phyloP scores from a whole-genome alignment of 257 asterid genomes.

The Solanum phureja region DNA sequence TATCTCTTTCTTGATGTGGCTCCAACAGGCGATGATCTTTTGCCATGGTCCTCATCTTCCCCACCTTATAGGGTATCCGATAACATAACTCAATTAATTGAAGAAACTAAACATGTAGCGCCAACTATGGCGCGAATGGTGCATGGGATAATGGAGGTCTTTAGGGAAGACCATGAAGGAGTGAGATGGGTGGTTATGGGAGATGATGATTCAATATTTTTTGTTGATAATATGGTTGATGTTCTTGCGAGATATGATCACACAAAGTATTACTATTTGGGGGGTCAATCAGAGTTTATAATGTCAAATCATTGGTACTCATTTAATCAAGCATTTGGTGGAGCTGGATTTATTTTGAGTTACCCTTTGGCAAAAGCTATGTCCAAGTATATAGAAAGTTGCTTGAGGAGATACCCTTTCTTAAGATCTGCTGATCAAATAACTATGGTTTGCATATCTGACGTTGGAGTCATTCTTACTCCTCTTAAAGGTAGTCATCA shows the following conservation, averaged over 20 bases:
- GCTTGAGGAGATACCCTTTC: conserved; percentile 32
- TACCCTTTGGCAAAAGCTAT: conserved; percentile 48
- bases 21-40: conserved; percentile 22
- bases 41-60: conserved; percentile 41
- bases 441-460: conserved; percentile 57
- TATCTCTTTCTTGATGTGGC: conserved; percentile 29
- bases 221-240: conserved; percentile 51
- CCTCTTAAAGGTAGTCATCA: conserved; percentile 58
- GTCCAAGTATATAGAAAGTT: conserved; percentile 28
- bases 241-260: conserved; percentile 39
- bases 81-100: conserved; percentile 10
- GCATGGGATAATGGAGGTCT: conserved; percentile 45
- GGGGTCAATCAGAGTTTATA: conserved; percentile 46
- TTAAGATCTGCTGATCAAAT: conserved; percentile 33
- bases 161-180: conserved; percentile 23
- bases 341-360: conserved; percentile 62
- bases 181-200: conserved; percentile 69
- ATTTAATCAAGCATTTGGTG: conserved; percentile 58
- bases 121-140: conserved; percentile 45
- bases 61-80: conserved; percentile 41
- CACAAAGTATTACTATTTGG: conserved; percentile 41
- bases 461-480: conserved; percentile 45
- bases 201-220: conserved; percentile 60
- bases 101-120: conserved; percentile 12
- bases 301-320: conserved; percentile 42